A percentile compares a stretch with the other conserved stretches of the same genome.
These are phyloP conservation scores for Marasmius fiardii DNA, from an alignment of 1,284 basidiomycete genomes.

Conservation along the genomic window DNA sequence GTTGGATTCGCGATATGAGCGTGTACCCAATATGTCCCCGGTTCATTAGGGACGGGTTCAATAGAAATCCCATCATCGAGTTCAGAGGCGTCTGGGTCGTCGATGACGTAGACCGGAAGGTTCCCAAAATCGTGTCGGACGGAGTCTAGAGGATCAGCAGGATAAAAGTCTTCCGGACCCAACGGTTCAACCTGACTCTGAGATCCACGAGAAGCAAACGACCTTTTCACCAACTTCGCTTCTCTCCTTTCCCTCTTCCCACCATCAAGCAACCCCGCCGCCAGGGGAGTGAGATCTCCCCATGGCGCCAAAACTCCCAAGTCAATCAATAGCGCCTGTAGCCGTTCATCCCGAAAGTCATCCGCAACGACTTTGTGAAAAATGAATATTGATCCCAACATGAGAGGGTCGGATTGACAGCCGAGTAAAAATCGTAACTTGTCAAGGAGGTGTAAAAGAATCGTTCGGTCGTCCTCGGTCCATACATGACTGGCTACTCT, in stretches of 20 bases:
- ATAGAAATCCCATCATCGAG: slow-evolving; percentile 94
- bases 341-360: slow-evolving; percentile 34
- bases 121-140: slow-evolving; percentile 86
- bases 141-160: slow-evolving; percentile 54
- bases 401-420: slow-evolving; percentile 66
- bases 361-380: slow-evolving; percentile 55
- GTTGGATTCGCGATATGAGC: slow-evolving; percentile 95
- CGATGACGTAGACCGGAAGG: slow-evolving; percentile 86
- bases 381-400: slow-evolving; percentile 51
- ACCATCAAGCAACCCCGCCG: slow-evolving; percentile 24
- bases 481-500: slow-evolving; percentile 37
- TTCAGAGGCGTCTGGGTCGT: slow-evolving; percentile 80
- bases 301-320: slow-evolving; percentile 73
- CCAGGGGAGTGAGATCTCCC: slow-evolving; percentile 56
- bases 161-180: slow-evolving; percentile 57
- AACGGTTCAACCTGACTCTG: slow-evolving; percentile 25
- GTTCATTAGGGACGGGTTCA: slow-evolving; percentile 52
- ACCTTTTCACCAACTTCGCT: slow-evolving; percentile 29
- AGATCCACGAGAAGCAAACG: slow-evolving; percentile 21
- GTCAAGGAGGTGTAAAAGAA: slow-evolving; percentile 67
- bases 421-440: slow-evolving; percentile 57
- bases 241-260: slow-evolving; percentile 26
- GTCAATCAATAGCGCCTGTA: slow-evolving; percentile 52
- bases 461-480: slow-evolving; percentile 55
- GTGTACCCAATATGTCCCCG: slow-evolving; percentile 71